phyloP scores from a whole-genome alignment of 2,329 filamentous ascomycete species.

The Didymella arachidicola region DNA sequence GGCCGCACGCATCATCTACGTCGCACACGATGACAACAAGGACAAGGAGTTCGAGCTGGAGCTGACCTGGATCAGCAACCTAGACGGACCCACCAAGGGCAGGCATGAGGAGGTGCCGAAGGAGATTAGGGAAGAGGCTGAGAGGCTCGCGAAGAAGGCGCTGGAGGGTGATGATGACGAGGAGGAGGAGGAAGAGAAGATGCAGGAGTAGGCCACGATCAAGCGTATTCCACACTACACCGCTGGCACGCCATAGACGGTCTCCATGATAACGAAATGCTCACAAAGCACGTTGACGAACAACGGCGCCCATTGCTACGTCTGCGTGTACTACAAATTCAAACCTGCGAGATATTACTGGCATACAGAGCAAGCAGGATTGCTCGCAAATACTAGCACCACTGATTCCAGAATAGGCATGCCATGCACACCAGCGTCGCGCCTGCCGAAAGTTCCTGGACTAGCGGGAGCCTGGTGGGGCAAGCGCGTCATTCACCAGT shows the following conservation, averaged over 20 bases:
- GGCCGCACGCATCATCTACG: conserved; percentile 95
- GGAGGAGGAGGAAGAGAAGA: conserved; percentile 85
- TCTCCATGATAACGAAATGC: conserved; percentile 38
- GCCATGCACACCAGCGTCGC: conserved; percentile 1
- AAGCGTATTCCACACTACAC: conserved; percentile 27
- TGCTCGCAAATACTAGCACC: background rate
- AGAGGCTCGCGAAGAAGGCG: conserved; percentile 88
- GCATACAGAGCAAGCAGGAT: background rate
- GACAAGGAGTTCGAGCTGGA: conserved; percentile 99
- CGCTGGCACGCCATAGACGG: conserved; percentile 38
- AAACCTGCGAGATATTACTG: background rate
- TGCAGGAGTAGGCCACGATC: conserved; percentile 74
- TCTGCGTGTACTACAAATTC: background rate
- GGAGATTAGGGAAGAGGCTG: conserved; percentile 88
- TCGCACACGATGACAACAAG: conserved; percentile 98
- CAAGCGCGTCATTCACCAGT: conserved; percentile 21
- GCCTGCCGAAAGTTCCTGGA: conserved; percentile 8
- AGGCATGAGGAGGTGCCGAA: conserved; percentile 92
- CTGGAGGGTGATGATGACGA: conserved; percentile 85
- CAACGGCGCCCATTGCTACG: conserved; percentile 9
- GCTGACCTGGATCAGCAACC: conserved; percentile 95
- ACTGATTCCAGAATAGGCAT: background rate
- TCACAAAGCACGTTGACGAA: conserved; percentile 29
- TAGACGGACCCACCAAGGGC: conserved; percentile 88
- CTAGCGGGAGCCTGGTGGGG: conserved; percentile 19